Base-by-base conservation (phyloP, 805 yeast genomes). In the Saccharomycopsis synnaedendra region DNA sequence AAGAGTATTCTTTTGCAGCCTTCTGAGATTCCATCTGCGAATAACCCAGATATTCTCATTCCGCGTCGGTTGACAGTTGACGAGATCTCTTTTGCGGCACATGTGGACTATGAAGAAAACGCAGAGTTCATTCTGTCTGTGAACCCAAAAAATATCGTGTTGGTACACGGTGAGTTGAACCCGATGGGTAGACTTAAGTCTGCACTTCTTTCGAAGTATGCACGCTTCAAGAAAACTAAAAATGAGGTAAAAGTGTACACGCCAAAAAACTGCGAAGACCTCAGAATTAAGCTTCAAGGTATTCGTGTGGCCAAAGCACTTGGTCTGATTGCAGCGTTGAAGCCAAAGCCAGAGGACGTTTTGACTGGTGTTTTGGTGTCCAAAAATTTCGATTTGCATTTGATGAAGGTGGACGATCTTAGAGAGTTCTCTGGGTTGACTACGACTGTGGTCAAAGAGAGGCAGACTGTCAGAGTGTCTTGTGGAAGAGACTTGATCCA, bases 51-150 rank as follows among this genome's bases (percentile, higher is more conserved):
- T 52, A 67, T 80, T 19, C 75, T 78, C 50, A 82, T 93, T 39
- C 97, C 97, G 4, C 78, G 98, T 59, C 73, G 97, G 54, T 66
- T 94, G 48, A 76, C 75, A 42, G 81, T 93, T 11, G 97, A 90
- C 55, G 99, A 93, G 63, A 82, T 93, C 3, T 89, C 97, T 1
- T 93, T 93, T 71, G 97, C 98, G n/a, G 99, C 99, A 0, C 99
- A 93, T 64, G 99, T 93, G 28, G 99, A 93, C 61, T 93, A 83
- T 64, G 87, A 85, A 57, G 96, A 93, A 60, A 93, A 93, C 57
- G 70, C 95, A 1, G 85, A 84, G 48, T 93, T 93, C 59, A 93
- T 93, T 50, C 96, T 89, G 56, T 70, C 80, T 51, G 86, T 93
- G 3, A 82, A 83, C 50, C 95, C 99, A 0, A 75, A 75, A 50